phyloP scores from a whole-genome alignment of 2,329 filamentous ascomycete species.

The Metarhizium guizhouense region DNA sequence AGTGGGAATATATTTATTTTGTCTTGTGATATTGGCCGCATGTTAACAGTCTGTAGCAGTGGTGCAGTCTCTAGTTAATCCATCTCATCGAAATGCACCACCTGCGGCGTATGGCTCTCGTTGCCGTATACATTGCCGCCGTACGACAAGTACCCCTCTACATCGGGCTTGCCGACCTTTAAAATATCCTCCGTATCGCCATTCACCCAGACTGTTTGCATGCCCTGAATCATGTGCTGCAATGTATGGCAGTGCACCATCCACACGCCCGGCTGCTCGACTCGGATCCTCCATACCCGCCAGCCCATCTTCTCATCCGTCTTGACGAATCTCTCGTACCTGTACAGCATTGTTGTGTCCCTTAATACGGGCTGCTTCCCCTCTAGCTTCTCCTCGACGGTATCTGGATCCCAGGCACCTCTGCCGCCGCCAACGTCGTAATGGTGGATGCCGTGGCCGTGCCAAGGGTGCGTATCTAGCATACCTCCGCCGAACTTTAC shows the following conservation, averaged over 20 bases:
- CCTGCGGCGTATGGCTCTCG: constrained; percentile 6
- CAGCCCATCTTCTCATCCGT: constrained; percentile 40
- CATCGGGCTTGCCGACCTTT: constrained; percentile 19
- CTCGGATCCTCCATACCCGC: constrained; percentile 48
- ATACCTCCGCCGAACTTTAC: constrained; percentile 15
- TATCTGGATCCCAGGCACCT: constrained; percentile 6
- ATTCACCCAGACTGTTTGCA: constrained; percentile 19
- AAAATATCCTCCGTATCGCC: constrained; percentile 14
- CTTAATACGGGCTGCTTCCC: constrained; percentile 23
- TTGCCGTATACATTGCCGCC: constrained; percentile 38
- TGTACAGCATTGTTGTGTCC: constrained; percentile 46
- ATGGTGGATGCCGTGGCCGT: constrained; percentile 9
- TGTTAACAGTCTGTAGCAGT: neutral
- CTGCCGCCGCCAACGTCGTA: constrained; percentile 9
- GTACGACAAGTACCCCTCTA: constrained; percentile 32
- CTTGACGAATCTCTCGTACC: constrained; percentile 33
- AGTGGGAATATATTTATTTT: neutral
- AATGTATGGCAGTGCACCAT: constrained; percentile 54
- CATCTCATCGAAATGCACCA: constrained; percentile 6
- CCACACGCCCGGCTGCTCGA: constrained; percentile 40
- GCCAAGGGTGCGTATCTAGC: constrained; percentile 10
- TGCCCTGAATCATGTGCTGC: constrained; percentile 47
- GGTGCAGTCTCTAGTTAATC: neutral
- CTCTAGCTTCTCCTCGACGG: constrained; percentile 1
- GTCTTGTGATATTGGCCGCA: neutral